Base-by-base conservation (phyloP, 2,329 filamentous ascomycete genomes). In the Phyllosticta citrichinensis region DNA sequence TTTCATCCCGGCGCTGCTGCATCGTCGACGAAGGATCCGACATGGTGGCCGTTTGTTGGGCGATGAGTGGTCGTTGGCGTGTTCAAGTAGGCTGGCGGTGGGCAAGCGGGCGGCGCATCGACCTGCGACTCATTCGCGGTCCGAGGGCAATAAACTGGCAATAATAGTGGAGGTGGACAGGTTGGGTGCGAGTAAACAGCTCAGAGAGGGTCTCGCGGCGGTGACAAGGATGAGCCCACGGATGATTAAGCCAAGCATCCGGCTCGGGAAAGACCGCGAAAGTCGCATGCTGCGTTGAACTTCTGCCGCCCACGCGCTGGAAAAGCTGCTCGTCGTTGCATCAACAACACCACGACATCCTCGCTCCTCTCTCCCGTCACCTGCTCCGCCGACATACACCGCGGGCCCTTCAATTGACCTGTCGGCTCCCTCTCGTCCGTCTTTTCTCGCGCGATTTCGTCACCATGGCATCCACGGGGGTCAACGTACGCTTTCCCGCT, bases 1-100 rank as follows among this genome's bases (percentile, higher is more conserved):
- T 96, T 80, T 99, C 94, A 80, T 96, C 91, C 79, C 91, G 88
- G 69, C 92, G 88, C 81, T 92, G 79, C 73, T 85, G 87, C 77
- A 87, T 85, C 81, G 87, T 87, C 14, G 52, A 40, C 52, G 60
- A 55, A 11, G 57, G 60, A 51, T 62, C 60, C 33, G 60, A 58
- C 60, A 62, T 62, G 55, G n/a, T 22, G 33, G 52, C 55, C 55
- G 54, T n/a, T 47, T 19, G 14, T n/a, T 19, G 40, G 40, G 40
- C 40, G 17, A 8, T 12, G 52, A 24, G 52, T 25, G 52, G 52
- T 12, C 6, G 19, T 17, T 53, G 47, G 8, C 17, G 52, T 3
- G 52, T 8, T 47, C 40, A 47, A 8, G 40, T n/a, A 6, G 17
- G 12, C n/a, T n/a, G 14, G 40, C 40, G 40, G 40, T n/a, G 17